Base-by-base conservation (phyloP, 164 flowering plant species). In the Annona cherimola region DNA sequence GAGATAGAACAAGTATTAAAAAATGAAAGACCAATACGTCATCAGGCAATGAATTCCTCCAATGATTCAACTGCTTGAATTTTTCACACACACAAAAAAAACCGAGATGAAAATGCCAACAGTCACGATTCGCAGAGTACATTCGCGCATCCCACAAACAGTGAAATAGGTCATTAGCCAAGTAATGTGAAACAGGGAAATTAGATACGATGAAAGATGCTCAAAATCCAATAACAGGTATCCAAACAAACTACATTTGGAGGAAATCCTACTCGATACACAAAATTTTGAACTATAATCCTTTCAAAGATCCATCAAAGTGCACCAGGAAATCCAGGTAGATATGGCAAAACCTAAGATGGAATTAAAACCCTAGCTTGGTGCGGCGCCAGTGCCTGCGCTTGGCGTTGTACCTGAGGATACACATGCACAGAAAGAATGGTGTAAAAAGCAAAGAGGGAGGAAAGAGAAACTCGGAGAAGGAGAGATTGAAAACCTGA, bases 331-430 rank as follows among this genome's bases (percentile, higher is more conserved):
- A 50, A 5, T 8, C 9, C 57, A 6, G 14, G 3, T 50, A 43
- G 41, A 61, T 12, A 61, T 60, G 11, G 35, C 4, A 67, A 67
- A 60, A 35, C 74, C 67, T n/a, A 63, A 43, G 20, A 41, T 43
- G 7, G 14, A 46, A 55, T 61, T 42, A 66, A 12, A 75, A 75
- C 20, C 69, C 81, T 46, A 81, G 78, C 78, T 79, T 81, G 4
- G 80, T 81, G 9, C 84, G 78, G 75, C 84, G 81, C 84, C 84
- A 81, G 73, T 81, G 81, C 76, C 84, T 79, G 63, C 81, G 78
- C 77, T 81, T 81, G 35, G 80, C 81, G 12, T 81, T 81, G 73
- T 79, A 81, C 72, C 81, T 70, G 67, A 55, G 60, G 45, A 45
- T 41, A 61, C 46, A 14, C n/a, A 41, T 8, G 5, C n/a, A 41